A percentile compares a stretch with the other conserved stretches of the same genome.
phyloP scores from a whole-genome alignment of 2,329 filamentous ascomycete species.

The Alternaria metachromatica region DNA sequence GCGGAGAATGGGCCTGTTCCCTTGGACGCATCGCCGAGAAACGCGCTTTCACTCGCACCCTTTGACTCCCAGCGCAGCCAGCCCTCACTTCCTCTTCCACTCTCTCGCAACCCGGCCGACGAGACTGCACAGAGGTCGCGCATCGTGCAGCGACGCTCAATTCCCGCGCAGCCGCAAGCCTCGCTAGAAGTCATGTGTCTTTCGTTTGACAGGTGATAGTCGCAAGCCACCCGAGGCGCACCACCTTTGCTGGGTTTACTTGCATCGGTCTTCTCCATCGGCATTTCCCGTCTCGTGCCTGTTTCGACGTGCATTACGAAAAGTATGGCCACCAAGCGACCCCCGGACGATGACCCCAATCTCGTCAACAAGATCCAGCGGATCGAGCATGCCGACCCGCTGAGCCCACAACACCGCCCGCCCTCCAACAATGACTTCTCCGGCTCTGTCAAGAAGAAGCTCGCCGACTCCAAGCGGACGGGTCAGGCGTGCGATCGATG shows the following conservation, averaged over 20 bases:
- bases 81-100: conserved; percentile 1
- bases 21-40: conserved; percentile 15
- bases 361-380: conserved; percentile 42
- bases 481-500: conserved; percentile 89
- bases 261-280: conserved; percentile 11
- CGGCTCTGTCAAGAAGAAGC: conserved; percentile 57
- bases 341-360: conserved; percentile 28
- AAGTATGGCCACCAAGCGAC: conserved; percentile 37
- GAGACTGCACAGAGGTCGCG: conserved; percentile 3
- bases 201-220: conserved; percentile 15
- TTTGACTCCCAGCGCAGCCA: conserved; percentile 8
- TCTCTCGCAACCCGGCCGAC: neutral
- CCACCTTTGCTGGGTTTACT: conserved; percentile 11
- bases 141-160: conserved; percentile 1
- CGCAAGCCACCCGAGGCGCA: conserved; percentile 20
- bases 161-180: neutral
- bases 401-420: conserved; percentile 28
- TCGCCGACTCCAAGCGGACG: conserved; percentile 66
- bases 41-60: conserved; percentile 8
- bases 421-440: conserved; percentile 42
- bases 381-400: conserved; percentile 33
- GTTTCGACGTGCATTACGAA: conserved; percentile 15
- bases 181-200: conserved; percentile 13
- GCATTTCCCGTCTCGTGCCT: conserved; percentile 14
- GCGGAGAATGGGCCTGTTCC: conserved; percentile 14